Conservation (phyloP, 352 stramenopile genomes). For the Pythium myriotylum region DNA sequence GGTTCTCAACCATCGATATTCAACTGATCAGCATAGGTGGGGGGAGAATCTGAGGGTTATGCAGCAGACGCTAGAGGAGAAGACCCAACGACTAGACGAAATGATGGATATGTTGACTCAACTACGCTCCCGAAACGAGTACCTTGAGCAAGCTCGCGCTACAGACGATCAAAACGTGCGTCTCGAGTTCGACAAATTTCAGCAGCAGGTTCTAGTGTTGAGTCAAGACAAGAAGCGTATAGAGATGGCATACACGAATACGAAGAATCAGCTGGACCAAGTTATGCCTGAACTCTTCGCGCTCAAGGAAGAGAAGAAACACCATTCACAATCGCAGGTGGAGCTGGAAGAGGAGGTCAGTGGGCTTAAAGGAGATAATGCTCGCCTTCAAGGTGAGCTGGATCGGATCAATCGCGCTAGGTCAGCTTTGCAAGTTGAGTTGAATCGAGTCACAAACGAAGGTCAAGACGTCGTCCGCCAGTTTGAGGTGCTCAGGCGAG, state of each 20-base stretch:
- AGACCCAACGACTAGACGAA: constrained; percentile 50
- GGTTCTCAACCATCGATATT: constrained; percentile 19
- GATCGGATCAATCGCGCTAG: constrained; percentile 46
- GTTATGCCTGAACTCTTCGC: constrained; percentile 31
- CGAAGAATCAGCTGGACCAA: constrained; percentile 38
- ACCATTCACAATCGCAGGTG: constrained; percentile 27
- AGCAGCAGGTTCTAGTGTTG: constrained; percentile 38
- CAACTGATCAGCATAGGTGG: constrained; percentile 38
- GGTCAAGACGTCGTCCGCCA: constrained; percentile 58
- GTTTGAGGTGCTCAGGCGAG: constrained; percentile 61
- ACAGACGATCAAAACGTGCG: constrained; percentile 42
- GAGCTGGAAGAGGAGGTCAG: constrained; percentile 41
- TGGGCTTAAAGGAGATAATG: constrained; percentile 23
- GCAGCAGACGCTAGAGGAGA: constrained; percentile 43
- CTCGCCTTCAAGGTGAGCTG: constrained; percentile 41
- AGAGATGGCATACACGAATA: constrained; percentile 29
- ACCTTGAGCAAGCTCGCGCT: constrained; percentile 47
- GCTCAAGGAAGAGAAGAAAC: constrained; percentile 40
- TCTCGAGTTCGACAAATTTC: constrained; percentile 42
- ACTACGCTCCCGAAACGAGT: constrained; percentile 47
- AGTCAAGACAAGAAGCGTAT: constrained; percentile 44
- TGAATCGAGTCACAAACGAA: constrained; percentile 58
- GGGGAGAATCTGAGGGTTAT: constrained; percentile 36
- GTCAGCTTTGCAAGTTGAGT: constrained; percentile 54
- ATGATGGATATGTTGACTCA: constrained; percentile 74